Conservation (phyloP, 768 basidiomycete genomes). For the Podaxis carcinomalis region DNA sequence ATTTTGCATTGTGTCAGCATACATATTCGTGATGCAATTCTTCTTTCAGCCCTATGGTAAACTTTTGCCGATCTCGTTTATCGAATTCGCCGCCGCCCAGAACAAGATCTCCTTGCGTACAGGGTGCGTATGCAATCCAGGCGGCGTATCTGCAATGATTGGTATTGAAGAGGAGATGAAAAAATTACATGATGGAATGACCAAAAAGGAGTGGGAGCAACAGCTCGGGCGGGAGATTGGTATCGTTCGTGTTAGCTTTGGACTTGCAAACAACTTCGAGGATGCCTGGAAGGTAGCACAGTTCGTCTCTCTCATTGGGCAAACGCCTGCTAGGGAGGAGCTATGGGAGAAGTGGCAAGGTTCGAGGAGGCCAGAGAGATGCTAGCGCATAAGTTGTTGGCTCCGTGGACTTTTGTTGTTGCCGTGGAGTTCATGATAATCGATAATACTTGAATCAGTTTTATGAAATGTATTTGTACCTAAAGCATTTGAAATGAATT, state of each 20-base stretch:
- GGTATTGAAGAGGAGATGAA: slow-evolving; percentile 63
- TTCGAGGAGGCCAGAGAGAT: slow-evolving; percentile 14
- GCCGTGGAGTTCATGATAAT: too few species aligned
- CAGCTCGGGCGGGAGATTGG: slow-evolving; percentile 64
- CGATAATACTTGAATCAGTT: too few species aligned
- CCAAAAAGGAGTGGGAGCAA: slow-evolving; percentile 63
- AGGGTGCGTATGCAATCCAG: slow-evolving; percentile 88
- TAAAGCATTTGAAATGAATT: too few species aligned
- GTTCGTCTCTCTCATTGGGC: slow-evolving; percentile 42
- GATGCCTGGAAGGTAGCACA: slow-evolving; percentile 61
- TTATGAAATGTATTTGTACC: too few species aligned
- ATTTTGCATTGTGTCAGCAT: not conserved
- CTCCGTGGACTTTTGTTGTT: not conserved
- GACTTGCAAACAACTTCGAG: slow-evolving; percentile 72
- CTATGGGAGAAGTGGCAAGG: slow-evolving; percentile 27
- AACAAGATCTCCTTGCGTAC: slow-evolving; percentile 73
- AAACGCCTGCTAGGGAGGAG: slow-evolving; percentile 18
- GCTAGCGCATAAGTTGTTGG: not conserved
- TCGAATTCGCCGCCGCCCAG: slow-evolving; percentile 63
- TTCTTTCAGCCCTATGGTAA: slow-evolving; percentile 53
- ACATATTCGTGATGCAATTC: not conserved
- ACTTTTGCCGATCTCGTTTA: slow-evolving; percentile 67
- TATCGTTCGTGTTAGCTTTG: slow-evolving; percentile 72
- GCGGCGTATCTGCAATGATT: slow-evolving; percentile 70
- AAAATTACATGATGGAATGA: not conserved